phyloP scores from a whole-genome alignment of 257 asterid genomes.

The Solanum paucissectum region DNA sequence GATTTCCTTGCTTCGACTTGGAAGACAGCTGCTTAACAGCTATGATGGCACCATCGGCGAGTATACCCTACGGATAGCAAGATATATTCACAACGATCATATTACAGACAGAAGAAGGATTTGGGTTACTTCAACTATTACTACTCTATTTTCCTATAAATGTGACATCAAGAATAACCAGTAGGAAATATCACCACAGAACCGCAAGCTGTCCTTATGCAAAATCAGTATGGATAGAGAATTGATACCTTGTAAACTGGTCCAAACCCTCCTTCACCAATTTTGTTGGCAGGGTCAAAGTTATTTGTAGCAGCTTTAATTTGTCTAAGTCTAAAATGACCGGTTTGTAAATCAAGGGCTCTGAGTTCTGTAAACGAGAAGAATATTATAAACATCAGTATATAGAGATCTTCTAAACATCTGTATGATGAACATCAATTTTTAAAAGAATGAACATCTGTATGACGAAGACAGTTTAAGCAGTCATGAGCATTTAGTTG shows the following conservation, averaged over 20 bases:
- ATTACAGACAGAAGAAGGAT: background rate
- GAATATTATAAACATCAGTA: background rate
- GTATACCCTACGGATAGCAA: slow-evolving; percentile 16
- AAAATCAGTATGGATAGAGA: background rate
- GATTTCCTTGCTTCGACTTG: slow-evolving; percentile 39
- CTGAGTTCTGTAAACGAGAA: slow-evolving; percentile 22
- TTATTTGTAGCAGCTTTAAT: slow-evolving; percentile 31
- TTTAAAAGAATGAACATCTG: background rate
- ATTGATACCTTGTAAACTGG: slow-evolving; percentile 30
- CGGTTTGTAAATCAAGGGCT: slow-evolving; percentile 33
- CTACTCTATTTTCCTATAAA: background rate
- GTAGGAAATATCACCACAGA: background rate
- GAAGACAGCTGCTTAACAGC: slow-evolving; percentile 40
- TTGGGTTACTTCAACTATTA: background rate
- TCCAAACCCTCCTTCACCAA: slow-evolving; percentile 46
- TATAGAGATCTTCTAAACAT: background rate
- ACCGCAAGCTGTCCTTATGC: background rate
- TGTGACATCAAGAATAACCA: background rate
- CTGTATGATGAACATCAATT: background rate
- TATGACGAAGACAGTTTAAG: background rate
- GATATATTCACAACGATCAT: background rate
- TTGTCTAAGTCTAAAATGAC: slow-evolving; percentile 31
- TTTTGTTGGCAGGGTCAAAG: slow-evolving; percentile 29
- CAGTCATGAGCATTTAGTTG: background rate
- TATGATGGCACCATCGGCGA: slow-evolving; percentile 25